These are phyloP conservation scores for Rhododendron ferrugineum DNA, from an alignment of 148 eudicot species.

Conservation along the genomic window DNA sequence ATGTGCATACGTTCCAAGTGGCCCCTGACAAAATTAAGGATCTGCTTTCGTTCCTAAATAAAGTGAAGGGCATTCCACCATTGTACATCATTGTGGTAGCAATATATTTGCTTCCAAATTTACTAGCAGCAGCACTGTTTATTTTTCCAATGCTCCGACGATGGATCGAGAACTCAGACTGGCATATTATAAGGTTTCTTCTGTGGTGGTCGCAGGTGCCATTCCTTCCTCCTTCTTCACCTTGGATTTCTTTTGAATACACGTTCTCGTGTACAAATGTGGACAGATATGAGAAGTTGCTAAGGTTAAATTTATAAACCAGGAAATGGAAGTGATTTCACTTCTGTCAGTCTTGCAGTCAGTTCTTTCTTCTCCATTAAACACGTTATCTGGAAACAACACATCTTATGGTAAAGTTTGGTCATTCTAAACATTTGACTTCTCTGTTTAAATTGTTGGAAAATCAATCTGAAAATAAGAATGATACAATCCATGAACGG, in stretches of 20 bases:
- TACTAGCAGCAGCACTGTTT: conserved; percentile 52
- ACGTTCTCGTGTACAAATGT: not conserved
- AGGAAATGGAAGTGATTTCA: not conserved
- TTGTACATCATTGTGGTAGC: conserved; percentile 51
- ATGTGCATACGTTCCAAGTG: conserved; percentile 46
- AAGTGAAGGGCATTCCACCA: conserved; percentile 54
- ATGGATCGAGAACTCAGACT: conserved; percentile 51
- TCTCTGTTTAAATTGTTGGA: not conserved
- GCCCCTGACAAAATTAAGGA: conserved; percentile 39
- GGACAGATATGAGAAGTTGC: not conserved
- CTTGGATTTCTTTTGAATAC: not conserved
- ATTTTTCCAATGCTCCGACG: conserved; percentile 56
- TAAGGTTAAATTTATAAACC: not conserved
- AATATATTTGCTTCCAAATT: conserved; percentile 55
- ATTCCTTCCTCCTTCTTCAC: not conserved
- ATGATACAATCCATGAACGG: not conserved
- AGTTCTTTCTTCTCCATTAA: not conserved
- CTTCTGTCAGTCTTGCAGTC: not conserved
- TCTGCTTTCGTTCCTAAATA: conserved; percentile 46
- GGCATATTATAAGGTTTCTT: conserved; percentile 40
- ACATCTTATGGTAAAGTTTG: not conserved
- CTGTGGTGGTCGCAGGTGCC: conserved; percentile 85
- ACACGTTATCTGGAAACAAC: not conserved
- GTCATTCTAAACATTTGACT: not conserved
- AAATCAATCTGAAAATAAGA: not conserved